Evolutionary conservation across 2,329 filamentous ascomycete species (phyloP), one percentile per base, ranked within the genome.

Genomic region (Pseudocercospora macadamiae): DNA sequence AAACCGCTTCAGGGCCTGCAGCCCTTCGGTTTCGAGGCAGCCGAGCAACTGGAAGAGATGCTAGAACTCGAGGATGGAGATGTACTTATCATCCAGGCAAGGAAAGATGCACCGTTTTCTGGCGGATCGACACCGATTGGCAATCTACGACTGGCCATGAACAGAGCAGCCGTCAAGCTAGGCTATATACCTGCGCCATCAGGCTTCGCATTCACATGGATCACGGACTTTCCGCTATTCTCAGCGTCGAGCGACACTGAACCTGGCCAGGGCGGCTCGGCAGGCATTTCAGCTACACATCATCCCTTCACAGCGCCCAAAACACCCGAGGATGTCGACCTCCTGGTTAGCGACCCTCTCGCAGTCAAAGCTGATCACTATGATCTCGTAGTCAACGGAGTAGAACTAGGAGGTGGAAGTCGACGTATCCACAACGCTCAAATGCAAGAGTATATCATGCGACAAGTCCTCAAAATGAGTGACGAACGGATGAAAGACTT

Each of bases 291-390:
- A 8, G 88, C 93, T 0, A 96, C 93, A 0, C 95, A 99, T 71
- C 95, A 99, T 73, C 95, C 95, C 0, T 99, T 99, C 76, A 99
- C 95, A 0, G 90, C 95, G 0, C 95, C 95, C 0, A 85, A 90
- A 32, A 85, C 85, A 0, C 48, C 70, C n/a, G 77, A 79, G 3
- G 93, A 97, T 71, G 83, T 96, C 14, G 87, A 91, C 36, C 76
- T 91, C 0, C 84, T 97, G 1, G 80, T 86, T 34, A 86, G 82
- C 0, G 82, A 92, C 37, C 93, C 95, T 0, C 80, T 91, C 0
- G 76, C 82, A 47, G 91, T 86, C 1, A 85, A 83, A 66, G 96
- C 89, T 3, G 93, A 96, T 68, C 93, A 96, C 72, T 99, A 97
- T 76, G 95, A 99, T 68, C 86, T 99, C 12, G 93, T 99, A 0